These are phyloP conservation scores for Closterium sp. DNA, from an alignment of 139 green algal species.

Conservation along the genomic window DNA sequence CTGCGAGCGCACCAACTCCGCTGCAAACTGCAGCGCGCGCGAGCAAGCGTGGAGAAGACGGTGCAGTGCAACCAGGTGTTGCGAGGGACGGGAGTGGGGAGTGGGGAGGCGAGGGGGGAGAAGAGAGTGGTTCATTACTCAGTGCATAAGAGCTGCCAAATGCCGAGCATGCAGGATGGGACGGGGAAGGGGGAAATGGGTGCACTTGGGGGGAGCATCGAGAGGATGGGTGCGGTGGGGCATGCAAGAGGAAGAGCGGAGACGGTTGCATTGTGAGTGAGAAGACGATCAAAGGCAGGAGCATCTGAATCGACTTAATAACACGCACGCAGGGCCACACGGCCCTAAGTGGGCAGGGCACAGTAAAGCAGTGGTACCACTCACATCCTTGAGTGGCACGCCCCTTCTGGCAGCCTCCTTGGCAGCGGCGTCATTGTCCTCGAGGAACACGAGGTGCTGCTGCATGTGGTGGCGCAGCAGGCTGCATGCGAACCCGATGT, in stretches of 20 bases:
- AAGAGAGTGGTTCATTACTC: not conserved
- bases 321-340: not conserved
- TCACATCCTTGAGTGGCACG: not conserved
- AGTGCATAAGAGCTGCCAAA: too few species aligned
- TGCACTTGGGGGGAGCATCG: not conserved
- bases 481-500: conserved; percentile 66
- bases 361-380: too few species aligned
- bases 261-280: too few species aligned
- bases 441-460: conserved; percentile 34
- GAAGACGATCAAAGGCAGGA: too few species aligned
- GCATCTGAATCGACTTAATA: not conserved
- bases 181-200: not conserved
- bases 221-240: not conserved
- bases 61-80: not conserved
- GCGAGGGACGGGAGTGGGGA: not conserved
- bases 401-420: not conserved
- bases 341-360: too few species aligned
- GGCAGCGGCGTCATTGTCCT: not conserved
- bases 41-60: not conserved
- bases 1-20: not conserved
- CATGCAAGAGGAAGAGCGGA: too few species aligned
- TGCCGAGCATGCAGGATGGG: too few species aligned
- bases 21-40: not conserved
- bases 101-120: not conserved
- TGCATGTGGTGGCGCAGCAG: conserved; percentile 57